Percentiles rank a stretch among this genome's conserved stretches.
Conservation (phyloP, 2,329 filamentous ascomycete genomes). For the Cytospora schulzeri region DNA sequence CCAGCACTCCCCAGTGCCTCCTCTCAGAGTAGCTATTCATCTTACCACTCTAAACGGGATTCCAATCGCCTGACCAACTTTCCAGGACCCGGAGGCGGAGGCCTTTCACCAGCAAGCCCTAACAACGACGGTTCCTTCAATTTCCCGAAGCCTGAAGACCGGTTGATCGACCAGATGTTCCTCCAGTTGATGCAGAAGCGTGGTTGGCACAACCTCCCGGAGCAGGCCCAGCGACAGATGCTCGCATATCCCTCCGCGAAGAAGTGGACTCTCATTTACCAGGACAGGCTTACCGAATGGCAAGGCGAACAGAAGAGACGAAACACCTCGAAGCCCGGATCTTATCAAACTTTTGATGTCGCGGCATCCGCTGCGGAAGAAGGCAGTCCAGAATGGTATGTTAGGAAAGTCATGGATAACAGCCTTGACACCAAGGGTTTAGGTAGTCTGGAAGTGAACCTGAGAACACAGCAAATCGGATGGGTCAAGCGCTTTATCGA, state of each 20-base stretch:
- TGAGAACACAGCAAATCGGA: constrained; percentile 93
- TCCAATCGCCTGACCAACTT: constrained; percentile 61
- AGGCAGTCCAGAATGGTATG: constrained; percentile 96
- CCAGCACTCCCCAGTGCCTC: constrained; percentile 57
- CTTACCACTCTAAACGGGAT: constrained; percentile 53
- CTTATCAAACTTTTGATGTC: constrained; percentile 70
- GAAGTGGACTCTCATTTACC: constrained; percentile 96
- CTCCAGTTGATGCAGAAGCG: constrained; percentile 94
- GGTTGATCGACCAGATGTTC: constrained; percentile 88
- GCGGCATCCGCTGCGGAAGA: constrained; percentile 82
- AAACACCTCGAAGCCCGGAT: constrained; percentile 70
- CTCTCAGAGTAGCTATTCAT: constrained; percentile 57
- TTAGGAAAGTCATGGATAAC: constrained; percentile 95
- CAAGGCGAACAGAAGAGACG: constrained; percentile 92
- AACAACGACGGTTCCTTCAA: constrained; percentile 54
- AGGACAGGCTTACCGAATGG: constrained; percentile 90
- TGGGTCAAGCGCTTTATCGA: constrained; percentile 98
- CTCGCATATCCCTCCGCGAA: constrained; percentile 90
- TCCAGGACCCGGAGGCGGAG: constrained; percentile 44
- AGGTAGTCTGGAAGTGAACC: constrained; percentile 88
- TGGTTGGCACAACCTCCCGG: constrained; percentile 95
- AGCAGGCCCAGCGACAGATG: constrained; percentile 94
- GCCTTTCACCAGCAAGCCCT: constrained; percentile 36
- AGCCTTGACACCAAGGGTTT: constrained; percentile 88
- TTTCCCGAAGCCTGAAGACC: constrained; percentile 74